A percentile compares a stretch with the other conserved stretches of the same genome.
Conservation (phyloP, 805 yeast genomes). For the Zygotorulaspora chibaensis region DNA sequence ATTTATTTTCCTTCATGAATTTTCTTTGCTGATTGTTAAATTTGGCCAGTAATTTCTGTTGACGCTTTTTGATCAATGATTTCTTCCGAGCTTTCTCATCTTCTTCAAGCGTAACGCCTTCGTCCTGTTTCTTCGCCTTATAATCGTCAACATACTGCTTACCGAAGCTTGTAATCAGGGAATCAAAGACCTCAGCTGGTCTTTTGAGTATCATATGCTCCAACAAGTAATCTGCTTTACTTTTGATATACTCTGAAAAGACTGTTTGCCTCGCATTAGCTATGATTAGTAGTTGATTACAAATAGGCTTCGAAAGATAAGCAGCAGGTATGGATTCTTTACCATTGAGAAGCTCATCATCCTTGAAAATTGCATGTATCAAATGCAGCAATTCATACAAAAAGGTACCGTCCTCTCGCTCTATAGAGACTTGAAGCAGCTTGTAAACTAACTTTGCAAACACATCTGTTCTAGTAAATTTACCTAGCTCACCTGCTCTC, state of each 20-base stretch:
- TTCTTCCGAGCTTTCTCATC: conserved; percentile 53
- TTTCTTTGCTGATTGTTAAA: conserved; percentile 69
- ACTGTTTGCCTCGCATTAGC: conserved; percentile 39
- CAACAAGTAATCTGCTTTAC: conserved; percentile 55
- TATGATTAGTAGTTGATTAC: conserved; percentile 51
- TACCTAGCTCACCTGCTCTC: conserved; percentile 43
- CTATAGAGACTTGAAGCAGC: conserved; percentile 50
- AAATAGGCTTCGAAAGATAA: conserved; percentile 52
- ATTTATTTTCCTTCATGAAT: conserved; percentile 56
- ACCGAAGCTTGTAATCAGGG: conserved; percentile 56
- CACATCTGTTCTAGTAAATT: conserved; percentile 45
- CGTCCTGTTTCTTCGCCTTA: conserved; percentile 44
- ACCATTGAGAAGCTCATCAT: conserved; percentile 45
- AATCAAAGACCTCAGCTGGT: conserved; percentile 44
- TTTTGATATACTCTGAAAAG: conserved; percentile 45
- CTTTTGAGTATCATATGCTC: conserved; percentile 49
- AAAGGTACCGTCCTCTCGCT: conserved; percentile 48
- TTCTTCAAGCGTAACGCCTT: conserved; percentile 40
- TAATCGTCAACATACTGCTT: conserved; percentile 47
- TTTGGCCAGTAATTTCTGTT: conserved; percentile 55
- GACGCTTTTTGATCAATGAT: conserved; percentile 57
- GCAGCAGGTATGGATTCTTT: conserved; percentile 38
- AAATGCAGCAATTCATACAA: conserved; percentile 62
- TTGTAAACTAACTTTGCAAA: conserved; percentile 58
- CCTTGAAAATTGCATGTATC: conserved; percentile 58